These are phyloP conservation scores for Paramecium sonneborni DNA, from an alignment of 73 alveolate species.

Conservation along the genomic window DNA sequence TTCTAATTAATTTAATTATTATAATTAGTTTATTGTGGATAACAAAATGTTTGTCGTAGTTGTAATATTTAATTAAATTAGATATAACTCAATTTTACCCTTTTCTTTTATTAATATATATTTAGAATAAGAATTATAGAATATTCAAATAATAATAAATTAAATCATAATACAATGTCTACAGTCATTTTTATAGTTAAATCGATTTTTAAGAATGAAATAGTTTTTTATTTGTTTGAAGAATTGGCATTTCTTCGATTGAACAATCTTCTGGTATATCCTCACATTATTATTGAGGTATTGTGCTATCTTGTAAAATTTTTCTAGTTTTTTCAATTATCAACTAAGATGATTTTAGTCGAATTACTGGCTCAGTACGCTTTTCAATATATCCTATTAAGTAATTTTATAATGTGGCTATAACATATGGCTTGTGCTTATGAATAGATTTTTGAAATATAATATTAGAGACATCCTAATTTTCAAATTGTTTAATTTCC, in stretches of 20 bases:
- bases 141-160: background rate
- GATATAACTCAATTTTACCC: background rate
- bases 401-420: conserved; percentile 19
- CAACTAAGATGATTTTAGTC: background rate
- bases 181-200: background rate
- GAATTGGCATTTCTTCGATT: conserved; percentile 34
- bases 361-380: background rate
- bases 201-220: background rate
- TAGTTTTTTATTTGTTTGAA: background rate
- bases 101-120: background rate
- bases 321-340: conserved; percentile 46
- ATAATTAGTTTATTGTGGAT: background rate
- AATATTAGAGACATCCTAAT: background rate
- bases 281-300: background rate
- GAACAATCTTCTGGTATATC: conserved; percentile 52
- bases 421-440: background rate
- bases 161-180: background rate
- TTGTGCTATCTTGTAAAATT: background rate
- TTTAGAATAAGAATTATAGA: background rate
- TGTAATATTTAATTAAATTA: no score
- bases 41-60: background rate
- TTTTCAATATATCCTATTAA: conserved; percentile 3
- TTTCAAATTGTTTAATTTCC: conserved; percentile 2
- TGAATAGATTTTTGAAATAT: background rate
- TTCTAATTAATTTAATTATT: background rate